Percentiles rank a stretch among this genome's conserved stretches.
phyloP scores from a whole-genome alignment of 73 alveolate genomes.

The Breviolum minutum region DNA sequence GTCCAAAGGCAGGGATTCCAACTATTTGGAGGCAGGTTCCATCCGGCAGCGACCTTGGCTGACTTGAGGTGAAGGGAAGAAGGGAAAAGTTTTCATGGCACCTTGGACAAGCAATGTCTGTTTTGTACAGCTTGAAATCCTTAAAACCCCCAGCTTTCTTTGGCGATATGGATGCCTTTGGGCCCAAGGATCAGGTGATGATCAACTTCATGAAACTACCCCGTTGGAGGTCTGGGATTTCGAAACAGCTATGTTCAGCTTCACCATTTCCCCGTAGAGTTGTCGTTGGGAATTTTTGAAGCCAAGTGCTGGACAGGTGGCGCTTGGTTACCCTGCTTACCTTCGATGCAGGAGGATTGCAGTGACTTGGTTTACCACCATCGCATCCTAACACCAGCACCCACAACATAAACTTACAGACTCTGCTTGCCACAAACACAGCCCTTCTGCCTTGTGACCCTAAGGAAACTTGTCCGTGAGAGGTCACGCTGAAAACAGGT shows the following conservation, averaged over 20 bases:
- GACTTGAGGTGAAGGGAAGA: conserved; percentile 12
- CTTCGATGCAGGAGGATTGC: conserved; percentile 83
- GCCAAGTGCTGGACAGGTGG: neutral
- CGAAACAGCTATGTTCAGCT: no score
- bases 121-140: neutral
- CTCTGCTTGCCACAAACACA: no score
- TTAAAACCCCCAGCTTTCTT: no score
- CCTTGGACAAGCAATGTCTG: neutral
- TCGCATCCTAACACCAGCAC: no score
- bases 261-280: neutral
- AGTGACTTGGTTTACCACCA: conserved; percentile 14
- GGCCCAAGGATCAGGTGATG: conserved; percentile 27
- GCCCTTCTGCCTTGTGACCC: no score
- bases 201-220: conserved; percentile 67
- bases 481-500: neutral
- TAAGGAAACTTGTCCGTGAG: conserved; percentile 21
- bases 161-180: no score
- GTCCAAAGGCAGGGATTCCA: no score
- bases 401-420: no score
- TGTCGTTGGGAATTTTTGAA: neutral
- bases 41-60: no score
- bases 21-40: no score
- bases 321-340: conserved; percentile 68
- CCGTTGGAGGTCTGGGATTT: neutral
- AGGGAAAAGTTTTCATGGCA: neutral